Evolutionary conservation across 2,329 filamentous ascomycete species (phyloP), one percentile per base, ranked within the genome.

Genomic region (Amauroascus niger): DNA sequence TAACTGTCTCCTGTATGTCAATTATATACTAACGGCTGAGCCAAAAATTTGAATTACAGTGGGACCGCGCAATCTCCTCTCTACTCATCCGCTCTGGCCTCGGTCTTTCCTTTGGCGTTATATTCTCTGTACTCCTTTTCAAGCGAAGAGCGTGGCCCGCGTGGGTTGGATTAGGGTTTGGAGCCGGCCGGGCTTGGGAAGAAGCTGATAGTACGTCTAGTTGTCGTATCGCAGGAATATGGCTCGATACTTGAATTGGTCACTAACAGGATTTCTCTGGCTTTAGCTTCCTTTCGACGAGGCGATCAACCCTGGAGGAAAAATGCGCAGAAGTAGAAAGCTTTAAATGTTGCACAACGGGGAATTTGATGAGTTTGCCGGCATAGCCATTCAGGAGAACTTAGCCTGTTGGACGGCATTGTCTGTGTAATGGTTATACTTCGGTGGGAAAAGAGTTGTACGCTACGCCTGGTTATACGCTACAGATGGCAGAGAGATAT

Each of bases 121-220:
- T 98, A 74, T 97, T 98, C 79, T 97, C 93, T 58, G 90, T 98
- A 58, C 86, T 98, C 55, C 76, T 98, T 53, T 98, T 98, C 82
- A 95, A 95, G 81, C 86, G 94, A 73, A 85, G 93, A 76, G 88
- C 93, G 61, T 98, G 91, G 88, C 93, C 93, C 55, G 93, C 90
- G n/a, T 93, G 88, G 69, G 81, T 95, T 61, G 93, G 93, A 61
- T 79, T 91, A 53, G 93, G 93, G 55, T 97, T 98, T 71, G 93
- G 94, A 69, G 90, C 90, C 60, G 93, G 93, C 65, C 83, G 94
- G 66, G 93, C 93, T 55, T 98, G 95, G 78, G 93, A 98, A 74
- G 93, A 98, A 78, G 96, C 93, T 75, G 95, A 98, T 77, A 87
- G 79, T 76, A 84, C 76, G 74, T 67, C 58, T 35, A 6, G 1